Evolutionary conservation across 208 protist genomes (phyloP).

Genomic region (Acanthamoeba culbertsoni): DNA sequence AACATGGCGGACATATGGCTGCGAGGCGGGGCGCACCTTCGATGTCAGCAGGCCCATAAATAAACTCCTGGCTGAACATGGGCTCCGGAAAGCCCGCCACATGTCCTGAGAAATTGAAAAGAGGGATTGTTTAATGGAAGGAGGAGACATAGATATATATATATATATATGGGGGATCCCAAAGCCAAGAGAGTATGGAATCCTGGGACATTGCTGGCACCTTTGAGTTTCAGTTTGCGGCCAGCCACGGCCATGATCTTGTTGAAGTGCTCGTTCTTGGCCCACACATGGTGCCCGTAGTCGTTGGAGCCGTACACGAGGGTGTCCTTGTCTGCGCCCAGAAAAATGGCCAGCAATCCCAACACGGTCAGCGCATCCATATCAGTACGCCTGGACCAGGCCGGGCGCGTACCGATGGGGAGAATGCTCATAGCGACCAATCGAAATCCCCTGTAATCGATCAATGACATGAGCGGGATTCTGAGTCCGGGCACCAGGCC

Average conservation of each 20-base stretch:
- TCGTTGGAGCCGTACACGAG: conserved; percentile 49
- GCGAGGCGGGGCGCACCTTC: not conserved
- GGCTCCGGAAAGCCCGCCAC: not conserved
- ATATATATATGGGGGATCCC: not conserved
- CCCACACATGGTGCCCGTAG: not conserved
- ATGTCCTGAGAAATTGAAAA: not conserved
- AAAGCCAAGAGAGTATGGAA: not conserved
- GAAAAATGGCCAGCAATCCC: too few relatives aligned
- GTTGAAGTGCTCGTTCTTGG: conserved; percentile 15
- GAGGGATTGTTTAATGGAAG: too few relatives aligned
- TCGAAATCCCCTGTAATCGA: conserved; percentile 61
- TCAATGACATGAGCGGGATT: conserved; percentile 57
- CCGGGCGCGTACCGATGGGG: not conserved
- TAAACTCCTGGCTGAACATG: not conserved
- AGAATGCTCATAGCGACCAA: conserved; percentile 58
- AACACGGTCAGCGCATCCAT: too few relatives aligned
- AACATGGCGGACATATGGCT: not conserved
- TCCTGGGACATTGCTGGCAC: not conserved
- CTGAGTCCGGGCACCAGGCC: not conserved
- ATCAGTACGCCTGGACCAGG: not conserved
- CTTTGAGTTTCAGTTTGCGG: conserved; percentile 23
- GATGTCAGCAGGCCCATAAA: conserved; percentile 52
- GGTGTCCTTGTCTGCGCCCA: not conserved
- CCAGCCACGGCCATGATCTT: conserved; percentile 47
- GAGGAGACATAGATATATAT: not conserved